phyloP scores from a whole-genome alignment of 2,329 filamentous ascomycete species.

The Purpureocillium takamizusanense region DNA sequence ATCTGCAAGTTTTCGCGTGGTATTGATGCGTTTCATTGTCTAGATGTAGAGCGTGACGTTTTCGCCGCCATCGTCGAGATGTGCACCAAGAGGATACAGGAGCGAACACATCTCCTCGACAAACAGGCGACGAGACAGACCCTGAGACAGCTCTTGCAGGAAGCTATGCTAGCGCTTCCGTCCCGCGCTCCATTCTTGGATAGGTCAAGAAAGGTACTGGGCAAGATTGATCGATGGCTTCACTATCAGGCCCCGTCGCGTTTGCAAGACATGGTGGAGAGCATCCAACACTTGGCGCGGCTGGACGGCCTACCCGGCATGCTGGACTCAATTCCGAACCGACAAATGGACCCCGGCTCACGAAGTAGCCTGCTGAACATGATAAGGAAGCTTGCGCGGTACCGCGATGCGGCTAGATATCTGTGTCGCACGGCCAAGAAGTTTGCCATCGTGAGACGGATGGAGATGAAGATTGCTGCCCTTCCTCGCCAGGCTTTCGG shows the following conservation, averaged over 20 bases:
- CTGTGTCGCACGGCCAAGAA: conserved; percentile 2
- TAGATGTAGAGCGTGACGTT: too few species aligned
- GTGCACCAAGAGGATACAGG: too few species aligned
- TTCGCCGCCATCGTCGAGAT: too few species aligned
- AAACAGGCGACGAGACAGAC: too few species aligned
- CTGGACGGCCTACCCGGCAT: neutral
- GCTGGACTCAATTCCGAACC: neutral
- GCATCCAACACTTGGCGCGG: neutral
- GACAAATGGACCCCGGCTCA: conserved; percentile 2
- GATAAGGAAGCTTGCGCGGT: conserved; percentile 9
- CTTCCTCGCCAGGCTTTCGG: too few species aligned
- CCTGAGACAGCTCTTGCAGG: too few species aligned
- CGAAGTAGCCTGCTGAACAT: conserved; percentile 5
- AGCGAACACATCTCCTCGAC: too few species aligned
- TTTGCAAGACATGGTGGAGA: neutral
- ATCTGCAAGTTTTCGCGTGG: too few species aligned
- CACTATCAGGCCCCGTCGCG: neutral
- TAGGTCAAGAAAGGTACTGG: too few species aligned
- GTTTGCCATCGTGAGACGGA: conserved; percentile 4
- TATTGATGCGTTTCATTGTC: too few species aligned
- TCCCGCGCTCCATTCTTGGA: too few species aligned
- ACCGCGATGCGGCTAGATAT: conserved; percentile 6
- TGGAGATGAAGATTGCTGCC: neutral
- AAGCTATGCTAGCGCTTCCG: too few species aligned
- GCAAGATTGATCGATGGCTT: neutral